A percentile compares a stretch with the other conserved stretches of the same genome.
Conservation (phyloP, 257 asterid genomes). For the Solanum ahanhuiri region DNA sequence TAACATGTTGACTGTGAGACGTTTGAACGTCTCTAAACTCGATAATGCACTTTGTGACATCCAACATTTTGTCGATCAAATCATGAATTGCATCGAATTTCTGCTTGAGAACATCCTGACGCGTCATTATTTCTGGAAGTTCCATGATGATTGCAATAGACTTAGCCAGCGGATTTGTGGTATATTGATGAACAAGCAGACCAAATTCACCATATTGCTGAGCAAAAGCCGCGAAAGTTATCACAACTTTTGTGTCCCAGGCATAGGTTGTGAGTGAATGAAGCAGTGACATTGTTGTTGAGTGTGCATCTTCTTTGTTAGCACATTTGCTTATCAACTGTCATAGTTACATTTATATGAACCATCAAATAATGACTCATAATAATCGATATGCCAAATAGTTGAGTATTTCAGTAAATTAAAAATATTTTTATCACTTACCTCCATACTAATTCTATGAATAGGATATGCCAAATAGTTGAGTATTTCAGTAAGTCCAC, state of each 20-base stretch:
- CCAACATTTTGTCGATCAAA: slow-evolving; percentile 22
- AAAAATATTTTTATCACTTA: not conserved
- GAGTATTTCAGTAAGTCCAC: slow-evolving; percentile 32
- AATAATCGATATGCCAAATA: not conserved
- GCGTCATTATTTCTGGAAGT: slow-evolving; percentile 28
- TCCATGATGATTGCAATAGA: slow-evolving; percentile 26
- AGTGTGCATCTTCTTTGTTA: slow-evolving; percentile 22
- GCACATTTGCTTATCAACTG: slow-evolving; percentile 24
- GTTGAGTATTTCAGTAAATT: too few species aligned
- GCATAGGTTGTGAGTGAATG: slow-evolving; percentile 21
- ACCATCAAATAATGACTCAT: not conserved
- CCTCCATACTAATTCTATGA: slow-evolving; percentile 61
- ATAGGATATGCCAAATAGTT: slow-evolving; percentile 55
- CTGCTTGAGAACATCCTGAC: slow-evolving; percentile 7
- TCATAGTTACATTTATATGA: not conserved
- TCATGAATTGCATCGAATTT: slow-evolving; percentile 16
- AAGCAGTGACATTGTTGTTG: slow-evolving; percentile 17
- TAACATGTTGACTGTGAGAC: slow-evolving; percentile 7
- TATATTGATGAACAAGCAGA: slow-evolving; percentile 21
- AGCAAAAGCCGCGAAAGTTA: slow-evolving; percentile 29
- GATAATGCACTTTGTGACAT: slow-evolving; percentile 17
- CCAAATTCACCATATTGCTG: slow-evolving; percentile 30
- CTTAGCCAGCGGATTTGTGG: slow-evolving; percentile 24
- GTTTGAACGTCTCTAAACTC: slow-evolving; percentile 18
- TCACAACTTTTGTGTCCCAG: slow-evolving; percentile 33